These are phyloP conservation scores for Pseudocercospora vitis DNA, from an alignment of 2,329 filamentous ascomycete species.

Conservation along the genomic window DNA sequence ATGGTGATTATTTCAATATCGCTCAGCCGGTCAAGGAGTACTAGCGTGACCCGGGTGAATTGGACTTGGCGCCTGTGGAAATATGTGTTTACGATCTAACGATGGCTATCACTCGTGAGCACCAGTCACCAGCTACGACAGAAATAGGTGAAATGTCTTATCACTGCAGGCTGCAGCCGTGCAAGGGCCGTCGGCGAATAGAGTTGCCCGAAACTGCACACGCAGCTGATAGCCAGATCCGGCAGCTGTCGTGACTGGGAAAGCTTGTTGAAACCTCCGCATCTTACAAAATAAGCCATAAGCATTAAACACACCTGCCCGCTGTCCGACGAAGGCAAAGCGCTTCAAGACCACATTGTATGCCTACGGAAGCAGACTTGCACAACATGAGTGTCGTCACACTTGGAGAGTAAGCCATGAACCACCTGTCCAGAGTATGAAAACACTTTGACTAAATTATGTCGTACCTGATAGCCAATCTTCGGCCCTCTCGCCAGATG, in stretches of 20 bases:
- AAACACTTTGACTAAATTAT: background rate
- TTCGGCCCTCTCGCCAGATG: constrained; percentile 10
- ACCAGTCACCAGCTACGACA: background rate
- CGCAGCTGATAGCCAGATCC: constrained; percentile 3
- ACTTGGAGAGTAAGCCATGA: constrained; percentile 7
- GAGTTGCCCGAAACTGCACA: constrained; percentile 3
- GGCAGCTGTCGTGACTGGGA: background rate
- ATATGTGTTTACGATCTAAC: too few relatives aligned
- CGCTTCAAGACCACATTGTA: background rate
- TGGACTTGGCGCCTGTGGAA: too few relatives aligned
- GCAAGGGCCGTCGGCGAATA: constrained; percentile 7
- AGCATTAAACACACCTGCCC: too few relatives aligned
- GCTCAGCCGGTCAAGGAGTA: background rate
- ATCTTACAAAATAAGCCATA: too few relatives aligned
- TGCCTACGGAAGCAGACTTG: background rate
- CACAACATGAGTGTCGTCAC: constrained; percentile 11
- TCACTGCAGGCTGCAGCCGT: background rate
- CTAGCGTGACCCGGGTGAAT: too few relatives aligned
- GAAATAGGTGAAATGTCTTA: constrained; percentile 5
- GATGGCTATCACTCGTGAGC: too few relatives aligned
- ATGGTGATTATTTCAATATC: background rate
- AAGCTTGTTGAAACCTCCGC: too few relatives aligned
- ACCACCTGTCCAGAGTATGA: background rate
- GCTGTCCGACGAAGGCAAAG: too few relatives aligned
- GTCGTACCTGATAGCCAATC: constrained; percentile 6